Conservation (phyloP, 306 rosid species). For the Prunus armeniaca region DNA sequence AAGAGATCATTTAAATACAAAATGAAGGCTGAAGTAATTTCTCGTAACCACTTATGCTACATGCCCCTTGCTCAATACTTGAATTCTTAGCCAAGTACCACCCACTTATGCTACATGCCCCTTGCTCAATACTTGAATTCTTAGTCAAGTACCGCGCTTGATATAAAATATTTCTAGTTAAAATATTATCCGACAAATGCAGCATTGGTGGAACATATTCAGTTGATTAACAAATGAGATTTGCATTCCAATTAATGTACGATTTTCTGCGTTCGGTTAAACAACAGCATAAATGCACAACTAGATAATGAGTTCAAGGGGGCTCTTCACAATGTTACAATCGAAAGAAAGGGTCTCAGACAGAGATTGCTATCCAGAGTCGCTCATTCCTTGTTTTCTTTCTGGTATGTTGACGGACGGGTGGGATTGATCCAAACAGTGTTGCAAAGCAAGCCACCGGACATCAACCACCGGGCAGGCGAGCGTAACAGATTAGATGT, state of each 20-base stretch:
- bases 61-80: no score
- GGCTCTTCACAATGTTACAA: slow-evolving; percentile 33
- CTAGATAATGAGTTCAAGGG: slow-evolving; percentile 35
- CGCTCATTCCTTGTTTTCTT: slow-evolving; percentile 21
- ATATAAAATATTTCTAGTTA: background rate
- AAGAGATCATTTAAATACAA: no score
- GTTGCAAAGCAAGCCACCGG: slow-evolving; percentile 9
- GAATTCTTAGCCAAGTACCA: no score
- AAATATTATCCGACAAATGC: background rate
- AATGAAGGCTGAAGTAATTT: no score
- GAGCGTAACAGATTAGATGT: slow-evolving; percentile 39
- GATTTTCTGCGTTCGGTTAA: background rate
- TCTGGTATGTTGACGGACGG: slow-evolving; percentile 3
- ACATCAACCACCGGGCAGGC: slow-evolving; percentile 6
- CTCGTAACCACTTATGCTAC: no score
- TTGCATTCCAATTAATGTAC: slow-evolving; percentile 1
- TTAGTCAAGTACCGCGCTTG: no score
- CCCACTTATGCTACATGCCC: no score
- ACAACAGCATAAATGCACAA: slow-evolving; percentile 19
- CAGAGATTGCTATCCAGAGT: slow-evolving; percentile 22
- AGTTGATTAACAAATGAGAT: background rate
- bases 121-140: no score
- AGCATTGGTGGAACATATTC: background rate
- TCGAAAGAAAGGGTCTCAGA: slow-evolving; percentile 26
- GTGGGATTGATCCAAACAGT: slow-evolving; percentile 20